Base-by-base conservation (phyloP, 1,284 basidiomycete genomes). In the Thecaphora thlaspeos region DNA sequence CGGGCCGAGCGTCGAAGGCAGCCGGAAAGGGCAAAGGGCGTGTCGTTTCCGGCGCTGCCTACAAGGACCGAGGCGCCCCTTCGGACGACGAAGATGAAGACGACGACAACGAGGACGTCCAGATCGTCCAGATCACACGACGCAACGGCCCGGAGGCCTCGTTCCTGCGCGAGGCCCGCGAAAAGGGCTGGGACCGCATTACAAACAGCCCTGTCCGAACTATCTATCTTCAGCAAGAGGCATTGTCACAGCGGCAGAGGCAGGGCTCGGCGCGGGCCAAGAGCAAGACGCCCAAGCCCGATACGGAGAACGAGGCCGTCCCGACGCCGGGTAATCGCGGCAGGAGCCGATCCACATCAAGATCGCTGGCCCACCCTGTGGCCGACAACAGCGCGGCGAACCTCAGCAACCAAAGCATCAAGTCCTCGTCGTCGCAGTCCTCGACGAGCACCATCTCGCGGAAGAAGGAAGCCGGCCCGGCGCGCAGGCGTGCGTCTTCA, bases 131-230 rank as follows among this genome's bases (percentile, higher is more conserved):
- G 44, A 44, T 61, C 54, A 60, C 38, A 12, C 4, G 46, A 11
- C 62, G 62, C 12, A 46, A 51, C 11, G 62, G 58, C 5, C 51
- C 62, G 9, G 62, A 65, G 28, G 58, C 62, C 2, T 53, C 57
- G 18, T 66, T 66, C 43, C 41, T 66, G n/a, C 48, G 51, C 18
- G 63, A 66, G 48, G 55, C 61, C 44, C 55, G 55, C 21, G 43
- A 58, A 26, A 61, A 61, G 17, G 63, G 63, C 18, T 66, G 63
- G 63, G 55, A 65, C 32, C 58, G 49, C 39, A 53, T 54, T 3
- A 15, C 51, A 11, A 54, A 40, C 1, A 55, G 54, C 15, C 62
- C 62, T 0, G 60, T 65, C 54, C 61, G 60, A 49, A 57, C 56
- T 30, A 61, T 57, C 39, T 65, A 57, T n/a, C 51, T 65, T 32